A percentile compares a stretch with the other conserved stretches of the same genome.
Evolutionary conservation across 179 eudicot species (phyloP).

Genomic region (Spergularia azorica): DNA sequence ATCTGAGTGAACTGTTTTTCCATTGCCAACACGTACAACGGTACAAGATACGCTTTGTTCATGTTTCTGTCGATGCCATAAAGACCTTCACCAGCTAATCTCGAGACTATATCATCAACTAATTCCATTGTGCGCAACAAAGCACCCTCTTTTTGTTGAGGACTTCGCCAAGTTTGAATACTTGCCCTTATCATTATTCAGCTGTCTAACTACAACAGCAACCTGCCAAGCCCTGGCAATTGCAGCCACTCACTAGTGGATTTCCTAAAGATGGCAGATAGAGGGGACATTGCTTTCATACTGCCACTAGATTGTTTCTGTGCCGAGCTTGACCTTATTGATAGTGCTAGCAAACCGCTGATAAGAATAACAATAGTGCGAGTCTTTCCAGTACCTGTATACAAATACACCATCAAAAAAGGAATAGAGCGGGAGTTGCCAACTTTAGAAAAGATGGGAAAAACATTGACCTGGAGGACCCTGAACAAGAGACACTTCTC

Average conservation of each 20-base stretch:
- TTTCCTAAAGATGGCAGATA: slow-evolving; percentile 39
- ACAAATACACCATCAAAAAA: slow-evolving; percentile 16
- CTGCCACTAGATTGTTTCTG: slow-evolving; percentile 41
- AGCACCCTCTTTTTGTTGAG: slow-evolving; percentile 69
- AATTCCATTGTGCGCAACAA: slow-evolving; percentile 99
- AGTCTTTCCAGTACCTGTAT: slow-evolving; percentile 93
- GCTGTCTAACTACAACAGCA: slow-evolving; percentile 89
- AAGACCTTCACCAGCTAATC: slow-evolving; percentile 84
- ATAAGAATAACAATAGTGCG: slow-evolving; percentile 89
- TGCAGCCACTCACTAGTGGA: slow-evolving; percentile 70
- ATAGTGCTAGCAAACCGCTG: slow-evolving; percentile 69
- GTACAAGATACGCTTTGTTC: slow-evolving; percentile 94
- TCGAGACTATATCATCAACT: slow-evolving; percentile 93
- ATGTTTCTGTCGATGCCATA: slow-evolving; percentile 77
- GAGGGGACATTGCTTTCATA: slow-evolving; percentile 32
- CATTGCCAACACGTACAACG: slow-evolving; percentile 99
- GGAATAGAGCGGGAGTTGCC: neutral
- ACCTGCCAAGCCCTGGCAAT: slow-evolving; percentile 99
- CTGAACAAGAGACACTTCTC: slow-evolving; percentile 84
- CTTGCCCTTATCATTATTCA: slow-evolving; percentile 52
- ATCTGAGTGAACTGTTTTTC: slow-evolving; percentile 88
- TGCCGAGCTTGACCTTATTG: slow-evolving; percentile 34
- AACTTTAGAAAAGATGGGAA: slow-evolving; percentile 1
- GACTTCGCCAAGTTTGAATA: slow-evolving; percentile 41
- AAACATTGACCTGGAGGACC: slow-evolving; percentile 91